phyloP scores from a whole-genome alignment of 306 rosid species.

The Castanopsis chinensis region DNA sequence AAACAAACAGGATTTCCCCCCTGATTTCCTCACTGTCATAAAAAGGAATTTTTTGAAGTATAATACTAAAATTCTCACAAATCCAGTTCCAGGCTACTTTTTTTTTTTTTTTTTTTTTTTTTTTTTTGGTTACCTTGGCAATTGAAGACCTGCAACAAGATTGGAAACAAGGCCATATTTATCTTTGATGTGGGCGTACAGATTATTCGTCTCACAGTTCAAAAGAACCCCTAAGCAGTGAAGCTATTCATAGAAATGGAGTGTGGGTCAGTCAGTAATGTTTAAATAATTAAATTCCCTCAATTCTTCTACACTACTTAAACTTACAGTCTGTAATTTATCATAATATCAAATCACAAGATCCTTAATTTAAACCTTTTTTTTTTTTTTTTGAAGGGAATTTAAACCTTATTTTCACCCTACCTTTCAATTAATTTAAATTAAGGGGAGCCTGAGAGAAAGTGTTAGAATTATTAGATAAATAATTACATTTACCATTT shows the following conservation, averaged over 20 bases:
- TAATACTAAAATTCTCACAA: neutral
- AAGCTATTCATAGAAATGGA: constrained; percentile 51
- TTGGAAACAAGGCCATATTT: constrained; percentile 48
- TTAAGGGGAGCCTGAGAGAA: no score
- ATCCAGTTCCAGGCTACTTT: neutral
- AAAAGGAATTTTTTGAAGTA: no score
- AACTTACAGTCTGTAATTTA: no score
- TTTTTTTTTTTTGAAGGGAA: no score
- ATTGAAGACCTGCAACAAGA: constrained; percentile 79
- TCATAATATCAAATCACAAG: no score
- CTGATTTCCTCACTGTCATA: constrained; percentile 77
- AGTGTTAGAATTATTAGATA: no score
- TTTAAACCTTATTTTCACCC: no score
- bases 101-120: no score
- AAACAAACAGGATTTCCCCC: constrained; percentile 81
- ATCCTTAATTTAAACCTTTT: no score
- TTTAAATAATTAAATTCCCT: neutral
- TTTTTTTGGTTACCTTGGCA: constrained; percentile 61
- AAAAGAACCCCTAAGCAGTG: constrained; percentile 82
- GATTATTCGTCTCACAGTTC: constrained; percentile 53
- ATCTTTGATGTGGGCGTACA: constrained; percentile 48
- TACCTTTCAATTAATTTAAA: no score
- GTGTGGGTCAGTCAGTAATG: neutral
- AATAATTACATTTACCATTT: no score
- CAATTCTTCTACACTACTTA: no score